Evolutionary conservation across 495 filamentous ascomycete genomes (phyloP).

Genomic region (Penicillium bovifimosum): DNA sequence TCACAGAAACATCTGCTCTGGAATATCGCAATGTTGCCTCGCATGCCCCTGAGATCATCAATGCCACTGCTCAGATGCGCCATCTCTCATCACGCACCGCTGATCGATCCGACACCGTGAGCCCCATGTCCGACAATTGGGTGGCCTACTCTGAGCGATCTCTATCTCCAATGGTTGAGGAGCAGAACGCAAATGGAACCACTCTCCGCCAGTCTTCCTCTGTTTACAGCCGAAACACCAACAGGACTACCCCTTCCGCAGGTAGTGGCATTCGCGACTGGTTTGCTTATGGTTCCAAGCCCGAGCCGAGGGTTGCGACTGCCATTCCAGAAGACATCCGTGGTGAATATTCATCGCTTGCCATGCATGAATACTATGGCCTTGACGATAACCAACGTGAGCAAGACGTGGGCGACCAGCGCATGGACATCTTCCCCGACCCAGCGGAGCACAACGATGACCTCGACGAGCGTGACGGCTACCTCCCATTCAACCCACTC

Average conservation of each 20-base stretch:
- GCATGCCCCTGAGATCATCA: conserved; percentile 16
- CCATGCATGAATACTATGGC: conserved; percentile 35
- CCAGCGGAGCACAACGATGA: conserved; percentile 40
- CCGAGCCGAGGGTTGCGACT: conserved; percentile 27
- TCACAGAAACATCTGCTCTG: conserved; percentile 21
- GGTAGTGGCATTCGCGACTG: conserved; percentile 35
- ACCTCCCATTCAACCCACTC: conserved; percentile 43
- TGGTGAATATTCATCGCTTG: conserved; percentile 40
- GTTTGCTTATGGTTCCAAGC: conserved; percentile 32
- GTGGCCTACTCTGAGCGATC: conserved; percentile 55
- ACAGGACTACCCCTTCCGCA: conserved; percentile 30
- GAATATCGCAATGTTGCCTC: conserved; percentile 22
- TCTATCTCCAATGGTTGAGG: conserved; percentile 36
- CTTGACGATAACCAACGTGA: conserved; percentile 33
- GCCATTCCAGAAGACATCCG: conserved; percentile 33
- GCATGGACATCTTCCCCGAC: conserved; percentile 43
- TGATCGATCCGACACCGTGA: conserved; percentile 30
- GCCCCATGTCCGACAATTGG: conserved; percentile 51
- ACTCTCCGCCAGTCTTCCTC: conserved; percentile 40
- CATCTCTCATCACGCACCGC: conserved; percentile 23
- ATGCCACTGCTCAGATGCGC: conserved; percentile 15
- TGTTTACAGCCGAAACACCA: conserved; percentile 39
- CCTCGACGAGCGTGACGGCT: conserved; percentile 26
- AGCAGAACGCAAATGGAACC: conserved; percentile 24
- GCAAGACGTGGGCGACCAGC: conserved; percentile 36